Conservation (phyloP, 129 eudicot genomes). For the Arctium minus region DNA sequence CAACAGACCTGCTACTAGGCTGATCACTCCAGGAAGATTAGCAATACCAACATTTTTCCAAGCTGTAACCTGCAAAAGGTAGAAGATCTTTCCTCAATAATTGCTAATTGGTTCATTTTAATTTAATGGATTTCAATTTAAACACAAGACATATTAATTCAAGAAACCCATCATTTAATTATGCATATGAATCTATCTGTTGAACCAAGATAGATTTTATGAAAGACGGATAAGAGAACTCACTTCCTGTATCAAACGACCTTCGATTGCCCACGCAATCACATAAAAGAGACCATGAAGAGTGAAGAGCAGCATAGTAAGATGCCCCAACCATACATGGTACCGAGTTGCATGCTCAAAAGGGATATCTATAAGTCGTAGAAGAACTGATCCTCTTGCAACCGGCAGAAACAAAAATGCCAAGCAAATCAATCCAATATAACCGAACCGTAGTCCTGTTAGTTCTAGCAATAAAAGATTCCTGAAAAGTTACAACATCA, state of each 20-base stretch:
- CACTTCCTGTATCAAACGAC: constrained; percentile 56
- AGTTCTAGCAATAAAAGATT: constrained; percentile 42
- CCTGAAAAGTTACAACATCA: constrained; percentile 35
- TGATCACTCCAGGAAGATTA: constrained; percentile 84
- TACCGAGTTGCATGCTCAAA: constrained; percentile 87
- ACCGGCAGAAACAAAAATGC: constrained; percentile 83
- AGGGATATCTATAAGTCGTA: constrained; percentile 76
- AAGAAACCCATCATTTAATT: too few relatives aligned
- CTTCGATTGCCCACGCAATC: constrained; percentile 63
- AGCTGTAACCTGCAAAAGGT: constrained; percentile 42
- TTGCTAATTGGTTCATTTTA: too few relatives aligned
- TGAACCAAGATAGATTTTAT: too few relatives aligned
- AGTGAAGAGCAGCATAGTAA: constrained; percentile 78
- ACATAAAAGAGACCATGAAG: constrained; percentile 74
- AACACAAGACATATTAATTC: too few relatives aligned
- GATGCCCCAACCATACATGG: constrained; percentile 97
- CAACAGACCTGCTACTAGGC: constrained; percentile 65
- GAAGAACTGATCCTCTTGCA: constrained; percentile 80
- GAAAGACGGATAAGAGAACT: constrained; percentile 8
- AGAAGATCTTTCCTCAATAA: not conserved
- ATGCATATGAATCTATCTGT: too few relatives aligned
- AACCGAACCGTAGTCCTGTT: constrained; percentile 72
- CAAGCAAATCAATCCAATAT: constrained; percentile 73
- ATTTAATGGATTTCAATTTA: too few relatives aligned
- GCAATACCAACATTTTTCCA: constrained; percentile 65